Conservation (phyloP, 345 rosid genomes). For the Mallotus nudiflorus region DNA sequence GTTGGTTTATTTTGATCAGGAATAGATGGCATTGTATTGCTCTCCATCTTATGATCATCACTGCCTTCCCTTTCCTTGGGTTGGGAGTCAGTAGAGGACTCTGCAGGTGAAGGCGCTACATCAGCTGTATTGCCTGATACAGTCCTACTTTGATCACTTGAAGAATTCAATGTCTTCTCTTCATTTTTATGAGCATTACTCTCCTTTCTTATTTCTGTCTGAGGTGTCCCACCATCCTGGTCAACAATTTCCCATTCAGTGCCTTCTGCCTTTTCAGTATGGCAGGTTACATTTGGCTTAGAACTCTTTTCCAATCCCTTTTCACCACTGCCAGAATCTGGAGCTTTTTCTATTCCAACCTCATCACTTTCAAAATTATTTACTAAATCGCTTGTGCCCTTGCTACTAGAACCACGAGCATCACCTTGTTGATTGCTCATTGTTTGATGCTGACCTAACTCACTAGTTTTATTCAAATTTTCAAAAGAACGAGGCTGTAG, state of each 20-base stretch:
- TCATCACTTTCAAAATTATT: conserved; percentile 40
- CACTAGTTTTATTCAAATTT: conserved; percentile 39
- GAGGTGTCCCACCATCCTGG: conserved; percentile 38
- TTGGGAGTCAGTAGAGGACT: conserved; percentile 50
- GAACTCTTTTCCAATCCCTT: conserved; percentile 36
- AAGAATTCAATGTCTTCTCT: conserved; percentile 45
- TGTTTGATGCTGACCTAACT: conserved; percentile 35
- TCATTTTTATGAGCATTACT: conserved; percentile 34
- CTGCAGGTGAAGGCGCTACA: conserved; percentile 39
- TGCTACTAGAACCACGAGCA: conserved; percentile 32
- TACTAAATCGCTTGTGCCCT: conserved; percentile 38
- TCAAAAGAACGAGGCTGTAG: conserved; percentile 40
- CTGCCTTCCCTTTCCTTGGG: conserved; percentile 47
- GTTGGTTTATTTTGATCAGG: conserved; percentile 43
- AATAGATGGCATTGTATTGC: conserved; percentile 42
- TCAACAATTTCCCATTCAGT: conserved; percentile 37
- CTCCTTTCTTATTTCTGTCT: conserved; percentile 38
- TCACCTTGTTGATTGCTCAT: conserved; percentile 38
- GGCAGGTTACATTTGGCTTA: conserved; percentile 30
- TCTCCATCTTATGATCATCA: conserved; percentile 57
- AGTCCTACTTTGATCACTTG: conserved; percentile 46
- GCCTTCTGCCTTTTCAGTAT: conserved; percentile 34
- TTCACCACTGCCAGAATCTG: conserved; percentile 37
- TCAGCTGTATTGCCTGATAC: conserved; percentile 34
- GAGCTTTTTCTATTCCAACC: conserved; percentile 38